phyloP scores from a whole-genome alignment of 257 asterid genomes.

The Jacaranda copaia region DNA sequence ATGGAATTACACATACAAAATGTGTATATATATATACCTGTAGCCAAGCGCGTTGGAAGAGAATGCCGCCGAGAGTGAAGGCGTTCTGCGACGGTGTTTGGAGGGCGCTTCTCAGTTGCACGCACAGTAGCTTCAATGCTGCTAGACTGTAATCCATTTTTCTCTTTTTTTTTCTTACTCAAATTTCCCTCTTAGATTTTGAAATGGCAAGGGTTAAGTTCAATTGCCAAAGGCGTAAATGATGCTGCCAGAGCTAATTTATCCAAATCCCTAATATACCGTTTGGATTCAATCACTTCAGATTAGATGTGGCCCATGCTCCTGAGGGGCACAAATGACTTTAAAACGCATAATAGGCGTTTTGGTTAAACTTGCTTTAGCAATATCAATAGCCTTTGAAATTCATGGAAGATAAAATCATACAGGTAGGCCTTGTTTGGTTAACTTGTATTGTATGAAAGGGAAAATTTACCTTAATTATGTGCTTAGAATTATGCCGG shows the following conservation, averaged over 20 bases:
- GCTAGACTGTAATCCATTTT: constrained; percentile 80
- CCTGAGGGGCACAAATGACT: no score
- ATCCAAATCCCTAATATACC: constrained; percentile 27
- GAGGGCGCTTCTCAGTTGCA: constrained; percentile 62
- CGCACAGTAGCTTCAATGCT: constrained; percentile 80
- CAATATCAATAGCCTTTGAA: no score
- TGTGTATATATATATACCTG: constrained; percentile 53
- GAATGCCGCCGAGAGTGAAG: constrained; percentile 75
- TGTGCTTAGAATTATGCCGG: no score
- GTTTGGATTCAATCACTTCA: neutral
- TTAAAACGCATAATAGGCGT: no score
- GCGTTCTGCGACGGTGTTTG: constrained; percentile 51
- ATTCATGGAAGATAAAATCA: no score
- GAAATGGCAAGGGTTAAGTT: neutral
- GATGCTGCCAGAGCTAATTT: constrained; percentile 5
- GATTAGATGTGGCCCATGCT: neutral
- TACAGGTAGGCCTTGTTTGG: no score
- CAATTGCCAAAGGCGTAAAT: neutral
- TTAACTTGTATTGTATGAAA: no score
- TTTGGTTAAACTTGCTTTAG: no score
- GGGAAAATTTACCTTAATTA: no score
- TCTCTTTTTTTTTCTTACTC: constrained; percentile 2
- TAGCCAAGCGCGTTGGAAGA: constrained; percentile 95
- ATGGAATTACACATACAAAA: neutral
- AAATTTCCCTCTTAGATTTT: constrained; percentile 29